Base-by-base conservation (phyloP, 2,329 filamentous ascomycete genomes). In the Aspergillus awamori region DNA sequence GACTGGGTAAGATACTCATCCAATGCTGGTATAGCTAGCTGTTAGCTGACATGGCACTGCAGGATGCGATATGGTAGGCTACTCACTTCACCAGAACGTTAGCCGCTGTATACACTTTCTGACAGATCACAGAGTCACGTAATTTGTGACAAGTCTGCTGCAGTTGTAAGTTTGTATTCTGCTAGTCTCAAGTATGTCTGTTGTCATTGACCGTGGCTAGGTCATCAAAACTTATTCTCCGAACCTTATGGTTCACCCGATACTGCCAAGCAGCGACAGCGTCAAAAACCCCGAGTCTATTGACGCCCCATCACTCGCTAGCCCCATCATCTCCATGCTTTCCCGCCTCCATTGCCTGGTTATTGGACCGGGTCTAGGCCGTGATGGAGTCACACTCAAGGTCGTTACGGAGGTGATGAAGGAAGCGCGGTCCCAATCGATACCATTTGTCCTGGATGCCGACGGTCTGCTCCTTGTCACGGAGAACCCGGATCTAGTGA, bases 151-250 rank as follows among this genome's bases (percentile, higher is more conserved):
- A 92, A 91, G 8, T 89, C 86, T 58, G 95, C 95, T 2, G 92
- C 85, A 51, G 84, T 87, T 53, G 77, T 79, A 75, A 53, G 70
- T 63, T 36, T 30, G 11, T 2, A 36, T 2, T 36, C 33, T 28
- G 33, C 15, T 8, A 41, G 10, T 3, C 47, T 5, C 10, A 59
- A 49, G 22, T 26, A 36, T 8, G 30, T 36, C 24, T 20, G 15
- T 43, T 24, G 45, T 36, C 15, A 56, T 36, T 10, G 15, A 26
- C 11, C 10, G 6, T 11, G 17, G 8, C n/a, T 74, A 82, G 71
- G 93, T 97, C 39, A 97, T 99, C 80, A 99, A 99, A 82, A 92
- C 92, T 4, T 99, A 98, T 81, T 97, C 93, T 20, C 95, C 95
- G 2, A 97, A 98, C 76, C 84, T 99, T 28, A 99, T 99, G 94